Base-by-base conservation (phyloP, 1,139 yeast genomes). In the Sugiyamaella grinbergsii region DNA sequence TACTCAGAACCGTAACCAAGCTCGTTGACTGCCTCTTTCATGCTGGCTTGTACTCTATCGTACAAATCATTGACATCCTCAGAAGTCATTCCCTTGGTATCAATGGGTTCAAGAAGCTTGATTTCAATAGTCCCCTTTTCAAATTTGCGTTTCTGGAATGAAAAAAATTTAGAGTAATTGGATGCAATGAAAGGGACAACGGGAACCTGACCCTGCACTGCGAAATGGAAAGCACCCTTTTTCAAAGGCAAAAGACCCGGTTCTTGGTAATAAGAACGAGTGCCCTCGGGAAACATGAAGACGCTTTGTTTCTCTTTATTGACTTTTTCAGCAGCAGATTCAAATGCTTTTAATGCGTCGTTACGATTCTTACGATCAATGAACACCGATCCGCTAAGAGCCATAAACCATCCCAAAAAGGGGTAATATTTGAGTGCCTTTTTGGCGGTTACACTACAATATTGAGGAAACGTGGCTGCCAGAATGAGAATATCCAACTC, bases 171-270 rank as follows among this genome's bases (percentile, higher is more conserved):
- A 5, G 95, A 83, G 51, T 95, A 87, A 71, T 93, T 94, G 39
- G 91, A 80, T 5, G 89, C 88, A 7, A 88, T 95, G 41, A 86
- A 75, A 2, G 99, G 98, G 11, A 93, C 81, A 42, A 93, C 74
- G 20, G 98, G 98, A 31, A 93, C 82, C 37, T 81, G 82, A 2
- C 96, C 96, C 69, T 91, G 95, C 56, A 85, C 85, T 10, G 99
- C 98, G 63, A 93, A 78, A 70, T 93, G 96, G 81, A 94, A 94
- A 0, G 98, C 98, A 46, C 99, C 99, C 67, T 94, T 94, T 69
- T 93, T 93, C 71, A 93, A 88, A 1, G 96, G 95, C 50, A 88
- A 75, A 68, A 94, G 71, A 8, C 77, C 82, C 47, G 95, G 83
- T 40, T 75, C 75, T 22, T 79, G 72, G 13, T 85, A 70, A 56